Evolutionary conservation across 1,139 yeast genomes (phyloP), one percentile per base, ranked within the genome.

Genomic region (Wickerhamiella pararugosa): DNA sequence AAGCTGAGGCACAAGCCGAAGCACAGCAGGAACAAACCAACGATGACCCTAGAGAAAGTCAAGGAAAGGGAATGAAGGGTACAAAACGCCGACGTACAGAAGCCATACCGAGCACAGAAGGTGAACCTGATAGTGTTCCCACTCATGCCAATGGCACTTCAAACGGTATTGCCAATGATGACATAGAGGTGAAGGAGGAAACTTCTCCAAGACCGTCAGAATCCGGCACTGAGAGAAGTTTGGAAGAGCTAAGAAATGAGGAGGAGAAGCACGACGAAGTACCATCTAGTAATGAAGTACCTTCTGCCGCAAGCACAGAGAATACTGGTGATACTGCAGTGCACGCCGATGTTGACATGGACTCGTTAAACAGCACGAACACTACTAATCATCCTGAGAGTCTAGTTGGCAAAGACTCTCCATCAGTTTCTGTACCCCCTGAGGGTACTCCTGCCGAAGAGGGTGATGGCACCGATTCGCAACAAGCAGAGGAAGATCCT

Each of bases 1-100:
- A 90, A 53, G 79, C 75, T 42, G 97, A 86, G 53, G 77, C 52
- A 8, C 53, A 51, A 40, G 42, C 43, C 11, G 44, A 77, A 28
- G 84, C 75, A 7, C 67, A 72, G 1, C 66, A 63, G 6, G 66
- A 60, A 29, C 61, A 53, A 5, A 62, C 55, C 8, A 35, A 37
- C 51, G 27, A 59, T 55, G 10, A 57, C 53, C 30, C 59, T 52
- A 9, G 58, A n/a, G 38, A 27, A 9, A 21, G 29, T 10, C 9
- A 39, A 29, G 33, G 45, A 28, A 37, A 40, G 27, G 39, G 44
- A 1, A 37, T 32, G 11, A 45, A 51, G 31, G 60, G 53, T 4
- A 51, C 40, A 10, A 52, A 49, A 31, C 42, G 45, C 7, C 39
- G 45, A 26, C 37, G 43, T 28, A 42, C 32, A 35, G 45, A 39